Conservation (phyloP, 306 rosid genomes). For the Notholithocarpus densiflorus region DNA sequence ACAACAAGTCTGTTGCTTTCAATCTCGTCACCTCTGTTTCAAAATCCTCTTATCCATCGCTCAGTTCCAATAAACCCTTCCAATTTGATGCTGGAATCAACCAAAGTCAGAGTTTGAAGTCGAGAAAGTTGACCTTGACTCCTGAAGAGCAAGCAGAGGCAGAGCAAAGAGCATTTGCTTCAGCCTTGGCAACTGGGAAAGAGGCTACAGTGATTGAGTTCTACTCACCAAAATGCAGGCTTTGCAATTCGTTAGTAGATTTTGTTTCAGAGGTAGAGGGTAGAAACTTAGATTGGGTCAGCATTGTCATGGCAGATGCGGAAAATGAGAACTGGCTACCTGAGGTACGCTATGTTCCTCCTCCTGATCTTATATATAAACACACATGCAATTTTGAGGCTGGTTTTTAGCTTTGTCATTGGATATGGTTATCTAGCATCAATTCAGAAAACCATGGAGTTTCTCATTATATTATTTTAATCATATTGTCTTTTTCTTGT, state of each 20-base stretch:
- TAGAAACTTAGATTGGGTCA: slow-evolving; percentile 72
- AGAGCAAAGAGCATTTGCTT: slow-evolving; percentile 77
- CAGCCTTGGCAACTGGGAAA: slow-evolving; percentile 70
- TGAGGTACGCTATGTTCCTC: slow-evolving; percentile 29
- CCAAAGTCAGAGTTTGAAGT: slow-evolving; percentile 29
- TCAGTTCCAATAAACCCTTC: slow-evolving; percentile 24
- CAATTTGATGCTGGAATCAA: slow-evolving; percentile 20
- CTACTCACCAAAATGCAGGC: slow-evolving; percentile 83
- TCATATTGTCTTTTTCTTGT: neutral
- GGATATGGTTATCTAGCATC: neutral
- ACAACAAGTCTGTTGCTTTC: slow-evolving; percentile 45
- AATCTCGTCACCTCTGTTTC: slow-evolving; percentile 44
- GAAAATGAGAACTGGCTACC: slow-evolving; percentile 91
- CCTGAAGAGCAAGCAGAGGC: slow-evolving; percentile 66
- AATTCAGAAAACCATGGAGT: neutral
- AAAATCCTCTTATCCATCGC: slow-evolving; percentile 30
- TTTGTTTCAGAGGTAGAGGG: slow-evolving; percentile 61
- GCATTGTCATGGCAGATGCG: slow-evolving; percentile 86
- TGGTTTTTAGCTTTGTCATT: neutral
- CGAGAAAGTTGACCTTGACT: slow-evolving; percentile 23
- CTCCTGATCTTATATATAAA: neutral
- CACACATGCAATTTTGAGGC: neutral
- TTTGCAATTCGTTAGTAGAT: slow-evolving; percentile 63
- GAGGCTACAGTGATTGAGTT: slow-evolving; percentile 77
- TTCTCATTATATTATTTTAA: neutral